These are phyloP conservation scores for Tetrahymena elliotti DNA, from an alignment of 73 alveolate species.

Conservation along the genomic window DNA sequence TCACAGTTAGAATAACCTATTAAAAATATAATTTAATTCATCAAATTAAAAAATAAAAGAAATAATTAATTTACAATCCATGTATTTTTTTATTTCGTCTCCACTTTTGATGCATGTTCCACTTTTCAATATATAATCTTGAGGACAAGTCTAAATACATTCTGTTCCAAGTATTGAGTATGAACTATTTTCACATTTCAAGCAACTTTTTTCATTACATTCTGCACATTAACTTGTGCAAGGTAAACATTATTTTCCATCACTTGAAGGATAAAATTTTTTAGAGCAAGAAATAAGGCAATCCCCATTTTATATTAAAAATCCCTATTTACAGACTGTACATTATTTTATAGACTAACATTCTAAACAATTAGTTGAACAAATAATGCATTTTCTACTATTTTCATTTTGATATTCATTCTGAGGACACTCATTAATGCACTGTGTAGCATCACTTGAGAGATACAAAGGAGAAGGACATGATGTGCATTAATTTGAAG, in stretches of 20 bases:
- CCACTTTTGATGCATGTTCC: not conserved
- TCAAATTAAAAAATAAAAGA: not conserved
- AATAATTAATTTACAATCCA: not conserved
- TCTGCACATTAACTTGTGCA: not conserved
- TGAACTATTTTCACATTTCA: not conserved
- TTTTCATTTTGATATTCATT: not conserved
- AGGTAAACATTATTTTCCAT: not conserved
- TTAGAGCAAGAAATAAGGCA: not conserved
- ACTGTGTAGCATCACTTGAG: not conserved
- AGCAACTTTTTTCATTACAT: not conserved
- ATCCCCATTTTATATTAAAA: not conserved
- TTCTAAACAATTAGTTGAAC: not conserved
- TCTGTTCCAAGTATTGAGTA: not conserved
- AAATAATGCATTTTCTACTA: not conserved
- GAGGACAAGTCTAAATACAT: not conserved
- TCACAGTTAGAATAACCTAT: not conserved
- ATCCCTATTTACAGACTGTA: not conserved
- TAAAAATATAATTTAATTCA: not conserved
- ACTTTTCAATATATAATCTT: not conserved
- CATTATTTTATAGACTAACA: not conserved
- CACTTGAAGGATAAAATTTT: not conserved
- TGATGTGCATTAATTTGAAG: not conserved
- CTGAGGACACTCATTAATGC: not conserved
- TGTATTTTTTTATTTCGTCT: not conserved
- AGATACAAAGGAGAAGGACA: not conserved